Percentiles rank a stretch among this genome's conserved stretches.
Evolutionary conservation across 1,284 basidiomycete genomes (phyloP).

Genomic region (Ustilago loliicola): DNA sequence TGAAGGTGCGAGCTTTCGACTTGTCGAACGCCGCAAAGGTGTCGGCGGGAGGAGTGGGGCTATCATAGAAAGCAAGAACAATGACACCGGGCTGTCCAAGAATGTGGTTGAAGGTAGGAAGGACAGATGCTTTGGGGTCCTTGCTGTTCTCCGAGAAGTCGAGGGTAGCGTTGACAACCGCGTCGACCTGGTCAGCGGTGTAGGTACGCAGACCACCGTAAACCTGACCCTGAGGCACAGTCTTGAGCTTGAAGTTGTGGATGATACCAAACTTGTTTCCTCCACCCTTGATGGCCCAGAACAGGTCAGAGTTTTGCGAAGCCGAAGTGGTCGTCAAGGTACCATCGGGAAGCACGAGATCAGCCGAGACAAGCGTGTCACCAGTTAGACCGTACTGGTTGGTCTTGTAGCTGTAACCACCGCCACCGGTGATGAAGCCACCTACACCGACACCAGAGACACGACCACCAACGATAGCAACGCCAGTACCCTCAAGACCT

Average conservation of each 20-base stretch:
- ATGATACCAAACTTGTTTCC: slow-evolving; percentile 58
- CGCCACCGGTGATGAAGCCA: slow-evolving; percentile 57
- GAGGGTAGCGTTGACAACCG: slow-evolving; percentile 47
- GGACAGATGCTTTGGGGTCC: slow-evolving; percentile 54
- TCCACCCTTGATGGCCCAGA: slow-evolving; percentile 56
- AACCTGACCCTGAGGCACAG: slow-evolving; percentile 51
- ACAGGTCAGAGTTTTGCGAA: slow-evolving; percentile 51
- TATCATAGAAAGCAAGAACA: slow-evolving; percentile 57
- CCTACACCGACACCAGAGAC: slow-evolving; percentile 60
- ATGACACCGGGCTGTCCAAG: slow-evolving; percentile 44
- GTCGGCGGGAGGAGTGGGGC: slow-evolving; percentile 28
- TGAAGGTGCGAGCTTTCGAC: slow-evolving; percentile 19
- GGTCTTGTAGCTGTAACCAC: slow-evolving; percentile 57
- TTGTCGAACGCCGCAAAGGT: slow-evolving; percentile 38
- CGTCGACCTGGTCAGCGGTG: slow-evolving; percentile 48
- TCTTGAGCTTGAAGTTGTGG: slow-evolving; percentile 54
- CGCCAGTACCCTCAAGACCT: slow-evolving; percentile 35
- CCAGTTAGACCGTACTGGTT: slow-evolving; percentile 57
- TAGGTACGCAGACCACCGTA: slow-evolving; percentile 56
- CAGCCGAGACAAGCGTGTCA: slow-evolving; percentile 51
- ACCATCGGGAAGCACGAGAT: slow-evolving; percentile 56
- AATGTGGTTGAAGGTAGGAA: slow-evolving; percentile 56
- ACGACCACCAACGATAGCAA: slow-evolving; percentile 54
- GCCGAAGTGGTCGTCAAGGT: slow-evolving; percentile 44
- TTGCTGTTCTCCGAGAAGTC: slow-evolving; percentile 54